Conservation (phyloP, 2,329 filamentous ascomycete species). For the Fusarium lyarnte region DNA sequence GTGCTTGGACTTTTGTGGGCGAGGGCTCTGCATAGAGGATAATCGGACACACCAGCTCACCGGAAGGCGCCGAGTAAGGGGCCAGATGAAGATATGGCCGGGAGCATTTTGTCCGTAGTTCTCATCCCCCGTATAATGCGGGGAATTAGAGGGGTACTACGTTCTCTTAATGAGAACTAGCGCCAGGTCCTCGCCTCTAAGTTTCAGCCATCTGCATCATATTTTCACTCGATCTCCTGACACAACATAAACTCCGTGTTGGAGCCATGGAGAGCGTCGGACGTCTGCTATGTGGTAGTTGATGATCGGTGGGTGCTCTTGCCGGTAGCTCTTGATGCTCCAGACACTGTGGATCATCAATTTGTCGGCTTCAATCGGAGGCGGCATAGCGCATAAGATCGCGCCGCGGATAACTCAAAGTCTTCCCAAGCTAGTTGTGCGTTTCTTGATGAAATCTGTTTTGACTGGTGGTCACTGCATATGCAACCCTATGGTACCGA, state of each 20-base stretch:
- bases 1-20: background rate
- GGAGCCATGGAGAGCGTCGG: background rate
- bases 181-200: no score
- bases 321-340: background rate
- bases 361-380: background rate
- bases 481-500: background rate
- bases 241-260: background rate
- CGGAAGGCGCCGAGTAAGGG: no score
- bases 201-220: background rate
- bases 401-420: background rate
- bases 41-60: background rate
- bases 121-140: no score
- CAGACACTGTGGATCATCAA: background rate
- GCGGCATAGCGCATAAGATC: background rate
- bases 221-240: background rate
- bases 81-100: no score
- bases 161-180: no score
- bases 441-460: background rate
- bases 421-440: background rate
- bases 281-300: background rate
- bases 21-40: background rate
- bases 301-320: background rate
- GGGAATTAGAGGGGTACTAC: no score
- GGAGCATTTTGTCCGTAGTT: no score
- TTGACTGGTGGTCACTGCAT: background rate